Evolutionary conservation across 1,284 basidiomycete genomes (phyloP).

Genomic region (Inonotus hispidus): DNA sequence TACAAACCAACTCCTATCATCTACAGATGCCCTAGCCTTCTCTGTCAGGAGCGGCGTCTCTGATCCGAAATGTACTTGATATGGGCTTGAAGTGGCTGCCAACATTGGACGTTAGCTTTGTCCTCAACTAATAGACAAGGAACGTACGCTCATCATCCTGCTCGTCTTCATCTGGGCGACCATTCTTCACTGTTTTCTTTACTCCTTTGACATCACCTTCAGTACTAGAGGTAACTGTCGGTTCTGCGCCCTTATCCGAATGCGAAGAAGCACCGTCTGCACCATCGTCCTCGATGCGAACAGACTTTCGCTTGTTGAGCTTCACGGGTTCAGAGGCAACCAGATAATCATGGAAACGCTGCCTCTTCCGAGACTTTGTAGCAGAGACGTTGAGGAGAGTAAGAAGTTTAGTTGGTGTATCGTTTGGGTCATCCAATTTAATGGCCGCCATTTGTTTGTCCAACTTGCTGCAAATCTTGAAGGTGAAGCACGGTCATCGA

Average conservation of each 20-base stretch:
- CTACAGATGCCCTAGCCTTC: constrained; percentile 40
- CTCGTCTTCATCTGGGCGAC: constrained; percentile 20
- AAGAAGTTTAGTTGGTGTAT: constrained; percentile 75
- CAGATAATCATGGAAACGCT: constrained; percentile 36
- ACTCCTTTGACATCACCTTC: constrained; percentile 1
- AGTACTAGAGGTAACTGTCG: not conserved
- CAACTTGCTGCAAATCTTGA: not conserved
- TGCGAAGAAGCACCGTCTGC: constrained; percentile 15
- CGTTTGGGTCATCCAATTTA: constrained; percentile 43
- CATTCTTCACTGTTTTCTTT: constrained; percentile 3
- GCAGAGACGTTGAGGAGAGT: constrained; percentile 95
- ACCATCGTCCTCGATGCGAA: constrained; percentile 27
- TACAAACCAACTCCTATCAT: constrained; percentile 46
- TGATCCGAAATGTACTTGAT: constrained; percentile 64
- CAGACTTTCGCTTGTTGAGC: constrained; percentile 56
- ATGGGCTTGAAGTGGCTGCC: constrained; percentile 36
- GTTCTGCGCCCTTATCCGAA: constrained; percentile 20
- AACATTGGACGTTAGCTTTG: constrained; percentile 23
- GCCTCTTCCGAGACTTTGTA: constrained; percentile 56
- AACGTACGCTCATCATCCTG: constrained; percentile 11
- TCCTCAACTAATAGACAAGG: constrained; percentile 24
- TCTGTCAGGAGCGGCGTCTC: constrained; percentile 44
- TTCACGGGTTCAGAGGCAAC: constrained; percentile 43
- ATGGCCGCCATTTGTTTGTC: not conserved
- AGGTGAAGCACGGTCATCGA: not conserved